Evolutionary conservation across 768 basidiomycete species (phyloP).

Genomic region (Psilocybe tampanensis): DNA sequence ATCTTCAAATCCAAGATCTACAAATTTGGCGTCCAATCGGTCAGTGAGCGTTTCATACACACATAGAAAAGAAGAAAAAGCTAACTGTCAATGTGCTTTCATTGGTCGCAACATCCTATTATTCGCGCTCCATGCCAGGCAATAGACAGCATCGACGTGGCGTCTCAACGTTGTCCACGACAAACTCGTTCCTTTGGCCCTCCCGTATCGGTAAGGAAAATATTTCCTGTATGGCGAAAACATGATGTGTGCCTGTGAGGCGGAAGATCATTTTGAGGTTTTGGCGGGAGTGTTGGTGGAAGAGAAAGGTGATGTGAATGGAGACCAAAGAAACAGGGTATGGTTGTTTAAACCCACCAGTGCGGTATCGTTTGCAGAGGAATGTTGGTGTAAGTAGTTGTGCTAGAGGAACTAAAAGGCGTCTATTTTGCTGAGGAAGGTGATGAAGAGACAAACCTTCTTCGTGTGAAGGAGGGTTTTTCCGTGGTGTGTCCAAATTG

Average conservation of each 20-base stretch:
- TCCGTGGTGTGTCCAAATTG: constrained; percentile 90
- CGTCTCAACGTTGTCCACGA: constrained; percentile 92
- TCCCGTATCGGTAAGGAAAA: constrained; percentile 96
- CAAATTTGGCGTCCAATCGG: neutral
- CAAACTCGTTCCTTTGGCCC: constrained; percentile 79
- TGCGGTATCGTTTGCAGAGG: constrained; percentile 72
- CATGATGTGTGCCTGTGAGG: constrained; percentile 87
- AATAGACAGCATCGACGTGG: constrained; percentile 93
- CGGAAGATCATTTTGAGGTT: constrained; percentile 55
- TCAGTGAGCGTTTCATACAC: neutral
- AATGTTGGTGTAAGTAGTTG: constrained; percentile 69
- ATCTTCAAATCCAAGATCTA: constrained; percentile 98
- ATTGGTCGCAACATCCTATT: constrained; percentile 92
- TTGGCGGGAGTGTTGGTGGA: constrained; percentile 11
- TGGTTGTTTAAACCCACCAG: constrained; percentile 95
- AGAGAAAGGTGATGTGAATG: constrained; percentile 55
- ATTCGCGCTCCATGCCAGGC: constrained; percentile 95
- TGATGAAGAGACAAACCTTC: constrained; percentile 60
- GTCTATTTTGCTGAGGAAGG: neutral
- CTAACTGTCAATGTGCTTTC: constrained; percentile 93
- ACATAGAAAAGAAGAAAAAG: constrained; percentile 6
- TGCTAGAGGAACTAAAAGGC: constrained; percentile 41
- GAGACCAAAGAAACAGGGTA: constrained; percentile 95
- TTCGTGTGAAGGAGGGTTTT: constrained; percentile 75
- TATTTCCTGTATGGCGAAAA: constrained; percentile 94